phyloP scores from a whole-genome alignment of 306 rosid species.

The Ceratonia siliqua region DNA sequence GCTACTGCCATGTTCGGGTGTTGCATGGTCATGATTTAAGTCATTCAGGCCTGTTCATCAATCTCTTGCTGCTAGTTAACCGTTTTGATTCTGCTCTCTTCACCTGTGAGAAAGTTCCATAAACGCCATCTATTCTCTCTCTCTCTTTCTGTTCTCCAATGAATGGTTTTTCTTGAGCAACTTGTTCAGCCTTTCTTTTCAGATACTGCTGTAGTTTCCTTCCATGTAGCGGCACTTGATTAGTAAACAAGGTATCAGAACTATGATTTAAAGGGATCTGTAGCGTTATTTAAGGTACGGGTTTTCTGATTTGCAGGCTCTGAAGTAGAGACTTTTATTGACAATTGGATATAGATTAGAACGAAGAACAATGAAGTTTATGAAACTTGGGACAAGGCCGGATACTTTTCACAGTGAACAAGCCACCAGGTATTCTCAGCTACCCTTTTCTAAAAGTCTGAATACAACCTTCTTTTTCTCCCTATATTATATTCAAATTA shows the following conservation, averaged over 20 bases:
- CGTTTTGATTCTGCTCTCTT: too few relatives aligned
- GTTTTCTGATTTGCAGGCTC: slow-evolving; percentile 3
- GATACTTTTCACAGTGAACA: slow-evolving; percentile 68
- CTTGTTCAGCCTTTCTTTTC: not conserved
- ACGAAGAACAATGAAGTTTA: slow-evolving; percentile 56
- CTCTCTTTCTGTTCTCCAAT: not conserved
- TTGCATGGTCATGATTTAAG: too few relatives aligned
- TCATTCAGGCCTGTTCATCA: too few relatives aligned
- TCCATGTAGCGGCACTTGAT: not conserved
- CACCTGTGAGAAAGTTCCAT: too few relatives aligned
- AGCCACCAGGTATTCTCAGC: slow-evolving; percentile 68
- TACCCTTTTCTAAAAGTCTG: not conserved
- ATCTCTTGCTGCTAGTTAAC: too few relatives aligned
- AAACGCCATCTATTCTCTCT: not conserved
- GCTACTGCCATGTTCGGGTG: not conserved
- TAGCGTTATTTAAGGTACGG: not conserved
- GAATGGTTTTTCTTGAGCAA: not conserved
- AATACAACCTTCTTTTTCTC: slow-evolving; percentile 14
- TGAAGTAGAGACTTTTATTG: slow-evolving; percentile 23
- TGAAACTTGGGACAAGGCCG: slow-evolving; percentile 72
- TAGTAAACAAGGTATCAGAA: not conserved
- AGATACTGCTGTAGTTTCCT: not conserved
- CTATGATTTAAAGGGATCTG: not conserved
- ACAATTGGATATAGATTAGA: slow-evolving; percentile 4
- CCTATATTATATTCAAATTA: slow-evolving; percentile 22